Base-by-base conservation (phyloP, 352 stramenopile species). In the Globisporangium spinosum region DNA sequence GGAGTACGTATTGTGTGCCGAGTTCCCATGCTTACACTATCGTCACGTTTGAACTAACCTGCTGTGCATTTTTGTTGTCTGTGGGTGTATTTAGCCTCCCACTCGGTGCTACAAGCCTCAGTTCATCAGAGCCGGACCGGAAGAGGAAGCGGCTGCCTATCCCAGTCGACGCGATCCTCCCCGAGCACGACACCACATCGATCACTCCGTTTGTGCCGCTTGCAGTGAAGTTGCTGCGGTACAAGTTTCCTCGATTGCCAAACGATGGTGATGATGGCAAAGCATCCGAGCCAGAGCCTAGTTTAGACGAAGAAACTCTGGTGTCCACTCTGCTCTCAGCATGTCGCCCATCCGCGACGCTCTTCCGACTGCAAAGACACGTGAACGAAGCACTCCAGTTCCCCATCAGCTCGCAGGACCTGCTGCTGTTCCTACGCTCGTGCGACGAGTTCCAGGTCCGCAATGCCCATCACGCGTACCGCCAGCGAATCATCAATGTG, bases 351-450 rank as follows among this genome's bases (percentile, higher is more conserved):
- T 87, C 79, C 13, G 74, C 82, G 7, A 91, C 85, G 40, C 67
- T 93, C 0, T 90, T 83, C 55, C 77, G 71, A 5, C 63, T 93
- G 38, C 79, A 90, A 45, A 81, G 81, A 7, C 85, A 81, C 60
- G 75, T 87, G 45, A 66, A 80, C 32, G 79, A 91, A 20, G 25
- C 73, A 29, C 67, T 93, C 27, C 57, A 72, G 20, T 65, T 88
- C 34, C 64, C 70, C n/a, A 62, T 89, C 9, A 73, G 81, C 0
- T 79, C 74, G 2, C 62, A 71, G 3, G 68, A 79, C n/a, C 70
- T 91, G 47, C 70, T 89, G 47, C 62, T 70, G 12, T 65, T 87
- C 38, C 65, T 93, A 25, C 75, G 70, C 0, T 73, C 72, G 23
- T 62, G 69, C 10, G 56, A 43, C 20, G 65, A 82, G 35, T 93